phyloP scores from a whole-genome alignment of 805 yeast species.

The Saccharomycopsis sp. region DNA sequence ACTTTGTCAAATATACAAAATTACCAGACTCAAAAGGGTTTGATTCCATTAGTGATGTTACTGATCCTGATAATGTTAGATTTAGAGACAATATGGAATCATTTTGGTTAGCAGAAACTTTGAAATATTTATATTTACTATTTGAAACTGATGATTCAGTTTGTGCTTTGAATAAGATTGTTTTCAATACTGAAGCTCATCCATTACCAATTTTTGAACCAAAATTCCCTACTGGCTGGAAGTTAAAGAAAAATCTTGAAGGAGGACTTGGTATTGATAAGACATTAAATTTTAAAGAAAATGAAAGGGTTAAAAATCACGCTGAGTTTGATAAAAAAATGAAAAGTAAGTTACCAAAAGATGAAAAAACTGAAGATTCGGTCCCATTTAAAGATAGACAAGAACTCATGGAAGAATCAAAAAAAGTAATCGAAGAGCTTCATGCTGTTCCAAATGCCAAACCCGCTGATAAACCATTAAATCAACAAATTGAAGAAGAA shows the following conservation, averaged over 20 bases:
- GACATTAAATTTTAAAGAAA: conserved; percentile 7
- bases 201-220: conserved; percentile 69
- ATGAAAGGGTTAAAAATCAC: neutral
- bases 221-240: conserved; percentile 56
- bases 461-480: conserved; percentile 12
- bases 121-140: conserved; percentile 71
- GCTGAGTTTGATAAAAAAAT: neutral
- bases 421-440: neutral
- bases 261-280: conserved; percentile 16
- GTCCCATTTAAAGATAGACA: no score
- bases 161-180: conserved; percentile 56
- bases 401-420: neutral
- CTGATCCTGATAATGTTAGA: conserved; percentile 34
- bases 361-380: neutral
- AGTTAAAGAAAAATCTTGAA: conserved; percentile 21
- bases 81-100: conserved; percentile 73
- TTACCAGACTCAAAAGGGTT: conserved; percentile 41
- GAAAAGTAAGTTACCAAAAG: neutral
- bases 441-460: conserved; percentile 4
- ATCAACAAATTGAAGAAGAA: conserved; percentile 8
- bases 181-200: conserved; percentile 90
- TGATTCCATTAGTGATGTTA: conserved; percentile 57
- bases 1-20: conserved; percentile 50
- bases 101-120: conserved; percentile 90
- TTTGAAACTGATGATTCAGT: conserved; percentile 60